Conservation (phyloP, 371 early-diverging fungal genomes). For the Rhizopus delemar region DNA sequence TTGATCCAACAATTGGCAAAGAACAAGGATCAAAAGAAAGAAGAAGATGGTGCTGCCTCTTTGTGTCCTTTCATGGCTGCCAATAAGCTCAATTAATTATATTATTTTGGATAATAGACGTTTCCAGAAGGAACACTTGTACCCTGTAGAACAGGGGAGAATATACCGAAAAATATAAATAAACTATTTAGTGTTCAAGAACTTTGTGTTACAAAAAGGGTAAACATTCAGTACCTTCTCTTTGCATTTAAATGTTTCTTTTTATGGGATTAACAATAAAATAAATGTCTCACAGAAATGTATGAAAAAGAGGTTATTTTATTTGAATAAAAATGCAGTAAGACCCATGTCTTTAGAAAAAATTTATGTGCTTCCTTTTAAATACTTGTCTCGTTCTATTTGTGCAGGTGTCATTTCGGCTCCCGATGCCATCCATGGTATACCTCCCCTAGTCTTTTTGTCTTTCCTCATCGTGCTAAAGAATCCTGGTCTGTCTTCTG, state of each 20-base stretch:
- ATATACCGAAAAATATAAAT: background rate
- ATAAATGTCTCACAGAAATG: no score
- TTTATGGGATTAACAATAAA: background rate
- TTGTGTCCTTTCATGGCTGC: background rate
- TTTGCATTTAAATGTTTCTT: background rate
- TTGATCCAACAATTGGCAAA: slow-evolving; percentile 53
- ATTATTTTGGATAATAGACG: no score
- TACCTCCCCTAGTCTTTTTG: slow-evolving; percentile 19
- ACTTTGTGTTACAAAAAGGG: background rate
- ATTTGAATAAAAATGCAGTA: no score
- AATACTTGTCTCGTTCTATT: slow-evolving; percentile 32
- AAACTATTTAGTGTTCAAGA: no score
- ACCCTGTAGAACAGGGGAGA: background rate
- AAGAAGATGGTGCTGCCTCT: background rate
- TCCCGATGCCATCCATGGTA: slow-evolving; percentile 22
- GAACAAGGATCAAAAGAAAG: slow-evolving; percentile 18
- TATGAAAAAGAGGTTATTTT: no score
- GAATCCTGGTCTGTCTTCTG: slow-evolving; percentile 14
- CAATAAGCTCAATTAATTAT: background rate
- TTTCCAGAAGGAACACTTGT: background rate
- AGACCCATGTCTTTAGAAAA: background rate
- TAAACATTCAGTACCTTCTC: background rate
- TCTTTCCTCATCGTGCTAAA: slow-evolving; percentile 30
- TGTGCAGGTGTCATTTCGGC: slow-evolving; percentile 30
- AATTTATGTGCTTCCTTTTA: slow-evolving; percentile 11